Evolutionary conservation across 2,329 filamentous ascomycete genomes (phyloP), one percentile per base, ranked within the genome.

Genomic region (Grosmannia serpens): DNA sequence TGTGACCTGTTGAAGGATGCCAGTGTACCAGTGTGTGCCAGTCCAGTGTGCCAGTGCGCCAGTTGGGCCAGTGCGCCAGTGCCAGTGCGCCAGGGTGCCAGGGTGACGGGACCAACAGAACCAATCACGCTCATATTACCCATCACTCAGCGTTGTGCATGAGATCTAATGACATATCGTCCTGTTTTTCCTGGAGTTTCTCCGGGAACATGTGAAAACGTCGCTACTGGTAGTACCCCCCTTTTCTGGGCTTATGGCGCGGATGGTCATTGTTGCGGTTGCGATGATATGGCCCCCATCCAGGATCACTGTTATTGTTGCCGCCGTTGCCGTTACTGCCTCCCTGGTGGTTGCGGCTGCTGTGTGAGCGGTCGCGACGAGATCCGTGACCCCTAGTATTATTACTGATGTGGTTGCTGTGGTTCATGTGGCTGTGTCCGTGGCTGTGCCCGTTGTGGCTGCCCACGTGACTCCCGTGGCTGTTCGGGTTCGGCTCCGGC

Each of bases 401-500:
- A 27, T 44, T 27, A 10, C 38, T 24, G 47, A 29, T 47, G 44
- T 29, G 35, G 35, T 38, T 38, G 35, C 15, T 44, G 41, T 44
- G 26, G 35, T 17, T 49, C 33, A 44, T 53, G 49, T 41, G 20
- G 47, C 26, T 17, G 46, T 49, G n/a, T 49, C 22, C 33, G 47
- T 38, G 15, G 47, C 55, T 33, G 53, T 41, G n/a, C 51, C 44
- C 27, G 17, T n/a, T 41, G 57, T 53, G 57, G 51, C n/a, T 51
- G 46, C 10, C 54, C 35, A 33, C 33, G 49, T 50, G 47, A 33
- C 26, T n/a, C 5, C 13, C 1, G 24, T 38, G 27, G 24, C 13
- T 15, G 22, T 41, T 22, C 26, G 13, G n/a, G 29, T 38, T 49
- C 11, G 47, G 29, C n/a, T 67, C 64, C 31, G 72, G 70, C 20